Percentiles rank a stretch among this genome's conserved stretches.
phyloP scores from a whole-genome alignment of 805 yeast species.

The Yarrowia sp. region DNA sequence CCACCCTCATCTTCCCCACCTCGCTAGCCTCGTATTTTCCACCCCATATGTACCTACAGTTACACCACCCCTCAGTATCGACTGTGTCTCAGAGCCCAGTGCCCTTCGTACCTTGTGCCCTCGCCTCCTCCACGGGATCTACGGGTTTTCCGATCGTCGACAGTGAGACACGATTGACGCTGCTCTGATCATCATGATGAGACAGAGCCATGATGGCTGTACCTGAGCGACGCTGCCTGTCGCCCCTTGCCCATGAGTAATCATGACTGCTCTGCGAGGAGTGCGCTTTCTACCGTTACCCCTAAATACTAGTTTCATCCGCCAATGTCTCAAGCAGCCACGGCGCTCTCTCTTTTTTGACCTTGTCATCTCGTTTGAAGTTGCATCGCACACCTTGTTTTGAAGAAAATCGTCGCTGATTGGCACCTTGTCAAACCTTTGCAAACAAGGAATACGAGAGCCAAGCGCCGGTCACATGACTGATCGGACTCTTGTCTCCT shows the following conservation, averaged over 20 bases:
- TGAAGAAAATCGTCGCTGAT: not conserved
- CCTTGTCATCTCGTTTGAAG: too few relatives aligned
- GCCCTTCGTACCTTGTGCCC: not conserved
- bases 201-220: not conserved
- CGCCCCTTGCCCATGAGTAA: not conserved
- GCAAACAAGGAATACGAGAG: too few relatives aligned
- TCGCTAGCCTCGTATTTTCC: not conserved
- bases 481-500: not conserved
- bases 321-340: constrained; percentile 10
- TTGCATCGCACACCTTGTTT: too few relatives aligned
- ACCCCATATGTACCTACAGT: not conserved
- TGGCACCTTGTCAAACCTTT: not conserved
- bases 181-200: not conserved
- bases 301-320: constrained; percentile 3
- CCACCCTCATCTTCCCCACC: too few relatives aligned
- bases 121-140: constrained; percentile 10
- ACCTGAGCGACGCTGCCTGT: not conserved
- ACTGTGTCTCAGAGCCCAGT: too few relatives aligned
- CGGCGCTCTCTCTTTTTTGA: constrained; percentile 1
- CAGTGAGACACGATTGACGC: constrained; percentile 14
- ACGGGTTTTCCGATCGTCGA: not conserved
- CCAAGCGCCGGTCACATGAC: not conserved
- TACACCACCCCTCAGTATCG: too few relatives aligned
- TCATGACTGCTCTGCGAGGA: not conserved
- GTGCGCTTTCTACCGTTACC: not conserved